Base-by-base conservation (phyloP, 2,329 filamentous ascomycete species). In the Epichloe bromicola region DNA sequence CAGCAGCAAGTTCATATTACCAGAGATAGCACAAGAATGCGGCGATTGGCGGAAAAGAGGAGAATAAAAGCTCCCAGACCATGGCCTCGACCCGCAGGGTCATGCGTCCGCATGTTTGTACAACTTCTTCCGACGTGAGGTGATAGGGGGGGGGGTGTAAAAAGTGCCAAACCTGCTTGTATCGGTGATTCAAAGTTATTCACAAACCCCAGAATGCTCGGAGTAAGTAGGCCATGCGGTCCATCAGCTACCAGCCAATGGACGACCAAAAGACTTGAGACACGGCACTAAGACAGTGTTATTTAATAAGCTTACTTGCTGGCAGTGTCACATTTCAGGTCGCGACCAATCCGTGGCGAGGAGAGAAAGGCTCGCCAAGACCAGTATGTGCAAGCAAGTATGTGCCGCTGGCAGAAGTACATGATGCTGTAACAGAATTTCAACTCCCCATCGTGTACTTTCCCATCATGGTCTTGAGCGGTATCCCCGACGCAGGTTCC, bases 281-380 rank as follows among this genome's bases (percentile, higher is more conserved):
- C 20, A 14, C 10, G 5, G 19, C n/a, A 19, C 38, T n/a, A 41
- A 33, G 41, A 26, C 26, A 30, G n/a, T n/a, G 30, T 36, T 41
- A 19, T 48, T 48, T 47, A 23, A 48, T 50, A 53, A 49, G 51
- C 48, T 53, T 50, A 43, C 43, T 50, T 53, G 33, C n/a, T 50
- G 43, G 51, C 37, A 14, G 8, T 30, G 51, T 45, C 33, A 44
- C 51, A 46, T 42, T 19, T 15, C 17, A 19, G 17, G 10, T 39
- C 11, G 11, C 11, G 11, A 6, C 48, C 23, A 23, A 23, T 34
- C n/a, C 46, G 7, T 26, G 3, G 10, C 17, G 15, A 17, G 15
- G 23, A 34, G 40, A 43, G 15, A 36, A 36, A 43, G 36, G 36
- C 10, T 23, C 26, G 20, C 43, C 20, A 26, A 44, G 26, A 46